Conservation (phyloP, 1,284 basidiomycete genomes). For the Bondarzewia mesenterica region DNA sequence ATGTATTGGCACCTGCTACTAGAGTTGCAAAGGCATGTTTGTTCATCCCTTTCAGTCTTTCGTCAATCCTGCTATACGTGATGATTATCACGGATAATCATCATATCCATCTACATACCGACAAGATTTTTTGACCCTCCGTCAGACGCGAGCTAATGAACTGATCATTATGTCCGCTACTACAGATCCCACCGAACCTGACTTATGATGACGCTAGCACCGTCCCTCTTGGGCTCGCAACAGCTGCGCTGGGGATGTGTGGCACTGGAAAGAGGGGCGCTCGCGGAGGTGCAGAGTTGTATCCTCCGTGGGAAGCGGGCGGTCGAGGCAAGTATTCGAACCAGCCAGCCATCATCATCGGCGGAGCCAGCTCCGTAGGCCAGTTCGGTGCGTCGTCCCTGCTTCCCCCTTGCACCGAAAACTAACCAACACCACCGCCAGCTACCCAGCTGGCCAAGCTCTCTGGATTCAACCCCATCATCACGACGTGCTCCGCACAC, state of each 20-base stretch:
- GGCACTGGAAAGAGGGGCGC: conserved; percentile 18
- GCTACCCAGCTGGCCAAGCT: conserved; percentile 13
- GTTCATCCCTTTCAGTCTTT: no score
- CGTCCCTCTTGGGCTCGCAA: conserved; percentile 30
- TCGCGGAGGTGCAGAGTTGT: conserved; percentile 23
- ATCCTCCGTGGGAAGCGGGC: conserved; percentile 19
- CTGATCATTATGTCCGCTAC: no score
- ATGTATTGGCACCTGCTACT: conserved; percentile 14
- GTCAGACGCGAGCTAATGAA: no score
- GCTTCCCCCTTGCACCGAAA: conserved; percentile 11
- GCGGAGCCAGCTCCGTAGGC: conserved; percentile 37
- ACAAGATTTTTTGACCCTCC: no score
- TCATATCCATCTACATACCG: no score
- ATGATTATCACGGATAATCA: no score
- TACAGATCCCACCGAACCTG: conserved; percentile 1
- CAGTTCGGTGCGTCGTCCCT: conserved; percentile 24
- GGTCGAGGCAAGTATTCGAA: conserved; percentile 28
- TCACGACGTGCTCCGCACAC: conserved; percentile 25
- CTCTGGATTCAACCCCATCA: conserved; percentile 24
- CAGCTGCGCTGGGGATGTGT: conserved; percentile 32
- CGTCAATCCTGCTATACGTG: no score
- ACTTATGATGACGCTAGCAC: conserved; percentile 26
- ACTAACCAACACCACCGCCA: conserved; percentile 8
- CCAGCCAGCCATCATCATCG: conserved; percentile 33
- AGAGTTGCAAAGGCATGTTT: conserved; percentile 16